These are phyloP conservation scores for Crithidia fasciculata DNA, from an alignment of 208 protist species.

Conservation along the genomic window DNA sequence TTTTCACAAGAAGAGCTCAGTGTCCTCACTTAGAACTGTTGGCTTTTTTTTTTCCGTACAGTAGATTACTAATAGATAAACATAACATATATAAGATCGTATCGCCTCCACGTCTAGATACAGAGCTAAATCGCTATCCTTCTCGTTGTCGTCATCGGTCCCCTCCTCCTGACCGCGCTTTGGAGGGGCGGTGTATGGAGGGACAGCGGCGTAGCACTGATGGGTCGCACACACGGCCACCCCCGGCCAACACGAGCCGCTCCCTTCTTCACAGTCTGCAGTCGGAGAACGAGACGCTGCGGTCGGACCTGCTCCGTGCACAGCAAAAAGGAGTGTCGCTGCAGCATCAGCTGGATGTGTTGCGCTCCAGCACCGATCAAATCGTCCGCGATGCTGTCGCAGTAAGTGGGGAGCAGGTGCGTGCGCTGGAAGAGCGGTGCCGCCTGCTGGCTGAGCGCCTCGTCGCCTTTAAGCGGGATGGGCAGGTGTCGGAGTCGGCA, in stretches of 20 bases:
- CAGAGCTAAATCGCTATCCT: neutral
- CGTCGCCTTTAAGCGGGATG: constrained; percentile 44
- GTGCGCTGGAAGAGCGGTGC: constrained; percentile 54
- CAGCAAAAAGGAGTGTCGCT: constrained; percentile 34
- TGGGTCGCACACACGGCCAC: constrained; percentile 4
- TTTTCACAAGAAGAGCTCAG: no score
- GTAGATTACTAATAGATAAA: neutral
- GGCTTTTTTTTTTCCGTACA: constrained; percentile 12
- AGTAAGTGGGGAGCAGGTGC: constrained; percentile 25
- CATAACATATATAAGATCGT: neutral
- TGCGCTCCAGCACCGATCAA: constrained; percentile 18
- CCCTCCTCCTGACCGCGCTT: no score
- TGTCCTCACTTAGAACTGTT: no score
- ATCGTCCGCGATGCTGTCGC: constrained; percentile 17
- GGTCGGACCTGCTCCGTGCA: constrained; percentile 48
- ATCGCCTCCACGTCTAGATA: neutral
- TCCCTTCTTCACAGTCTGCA: constrained; percentile 46
- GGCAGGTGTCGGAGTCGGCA: constrained; percentile 60
- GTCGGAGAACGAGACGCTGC: constrained; percentile 65
- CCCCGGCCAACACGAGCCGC: neutral
- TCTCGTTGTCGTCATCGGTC: no score
- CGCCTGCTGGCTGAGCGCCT: constrained; percentile 58
- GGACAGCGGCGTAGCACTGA: neutral
- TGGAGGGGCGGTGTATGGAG: constrained; percentile 1
- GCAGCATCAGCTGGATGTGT: constrained; percentile 33